Conservation (phyloP, 192 early-diverging fungal species). For the Pilaira anomala region DNA sequence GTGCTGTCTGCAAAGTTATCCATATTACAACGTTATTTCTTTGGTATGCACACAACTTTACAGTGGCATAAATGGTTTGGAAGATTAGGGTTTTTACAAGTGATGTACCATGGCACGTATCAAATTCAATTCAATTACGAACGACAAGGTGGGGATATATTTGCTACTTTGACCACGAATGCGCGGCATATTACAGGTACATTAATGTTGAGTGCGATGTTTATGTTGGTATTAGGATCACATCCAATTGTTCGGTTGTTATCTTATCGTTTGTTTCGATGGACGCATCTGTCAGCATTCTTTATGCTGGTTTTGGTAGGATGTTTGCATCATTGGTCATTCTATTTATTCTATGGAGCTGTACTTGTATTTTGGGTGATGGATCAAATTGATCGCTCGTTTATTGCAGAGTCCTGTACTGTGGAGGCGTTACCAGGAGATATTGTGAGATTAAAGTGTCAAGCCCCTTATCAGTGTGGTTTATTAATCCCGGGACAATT, state of each 20-base stretch:
- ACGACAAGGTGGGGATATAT: background rate
- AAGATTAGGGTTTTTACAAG: background rate
- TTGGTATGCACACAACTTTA: background rate
- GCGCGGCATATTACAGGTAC: background rate
- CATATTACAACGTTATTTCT: background rate
- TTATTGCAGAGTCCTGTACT: background rate
- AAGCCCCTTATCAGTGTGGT: background rate
- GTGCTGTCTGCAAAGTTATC: constrained; percentile 19
- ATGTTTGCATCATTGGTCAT: constrained; percentile 13
- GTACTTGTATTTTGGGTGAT: constrained; percentile 14
- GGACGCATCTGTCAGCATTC: constrained; percentile 16
- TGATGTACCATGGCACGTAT: constrained; percentile 16
- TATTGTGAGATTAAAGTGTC: background rate
- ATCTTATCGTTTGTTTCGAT: constrained; percentile 18
- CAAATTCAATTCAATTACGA: background rate
- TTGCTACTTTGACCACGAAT: constrained; percentile 14
- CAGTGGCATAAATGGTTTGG: constrained; percentile 25
- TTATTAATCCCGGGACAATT: constrained; percentile 14
- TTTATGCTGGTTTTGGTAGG: background rate
- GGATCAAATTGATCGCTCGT: constrained; percentile 10
- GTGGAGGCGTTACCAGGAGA: constrained; percentile 8
- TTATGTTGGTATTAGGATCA: constrained; percentile 5
- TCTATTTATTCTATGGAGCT: constrained; percentile 13
- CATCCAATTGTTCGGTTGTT: constrained; percentile 20
- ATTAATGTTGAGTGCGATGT: background rate